These are phyloP conservation scores for Rusavskia elegans DNA, from an alignment of 495 filamentous ascomycete species.

Conservation along the genomic window DNA sequence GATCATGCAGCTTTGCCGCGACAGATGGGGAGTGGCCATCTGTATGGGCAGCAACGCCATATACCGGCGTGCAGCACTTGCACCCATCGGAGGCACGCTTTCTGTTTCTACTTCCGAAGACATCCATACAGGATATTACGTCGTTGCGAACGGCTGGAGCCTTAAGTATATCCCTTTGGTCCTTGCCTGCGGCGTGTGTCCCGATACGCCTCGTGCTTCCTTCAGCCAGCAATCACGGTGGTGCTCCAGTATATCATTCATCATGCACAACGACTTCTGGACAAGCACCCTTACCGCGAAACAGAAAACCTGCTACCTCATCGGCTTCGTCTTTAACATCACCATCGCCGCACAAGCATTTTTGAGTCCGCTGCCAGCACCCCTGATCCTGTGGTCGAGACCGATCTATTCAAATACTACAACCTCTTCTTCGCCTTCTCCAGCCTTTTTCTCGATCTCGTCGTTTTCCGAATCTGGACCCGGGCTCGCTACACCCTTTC, in stretches of 20 bases:
- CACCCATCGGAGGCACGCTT: conserved; percentile 13
- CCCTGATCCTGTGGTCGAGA: conserved; percentile 15
- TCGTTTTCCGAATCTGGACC: no score
- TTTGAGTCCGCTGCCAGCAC: no score
- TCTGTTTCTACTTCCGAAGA: conserved; percentile 16
- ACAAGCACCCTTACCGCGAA: conserved; percentile 9
- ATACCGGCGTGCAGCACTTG: conserved; percentile 14
- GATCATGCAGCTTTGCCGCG: no score
- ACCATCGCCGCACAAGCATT: conserved; percentile 8
- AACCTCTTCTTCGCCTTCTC: conserved; percentile 17
- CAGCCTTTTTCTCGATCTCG: conserved; percentile 7
- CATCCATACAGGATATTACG: conserved; percentile 15
- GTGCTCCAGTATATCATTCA: conserved; percentile 14
- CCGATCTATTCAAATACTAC: conserved; percentile 16
- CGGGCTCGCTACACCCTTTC: conserved; percentile 11
- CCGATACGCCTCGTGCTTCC: conserved; percentile 16
- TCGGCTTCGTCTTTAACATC: conserved; percentile 15
- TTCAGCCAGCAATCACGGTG: conserved; percentile 19
- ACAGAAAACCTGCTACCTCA: conserved; percentile 17
- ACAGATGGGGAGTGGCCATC: no score
- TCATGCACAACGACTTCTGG: conserved; percentile 14
- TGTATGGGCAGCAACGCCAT: conserved; percentile 18
- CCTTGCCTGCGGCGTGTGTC: conserved; percentile 14
- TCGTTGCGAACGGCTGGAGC: conserved; percentile 16
- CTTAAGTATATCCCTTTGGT: conserved; percentile 16